These are phyloP conservation scores for Euphorbia schlechtendalii DNA, from an alignment of 441 rosid genomes.

Conservation along the genomic window DNA sequence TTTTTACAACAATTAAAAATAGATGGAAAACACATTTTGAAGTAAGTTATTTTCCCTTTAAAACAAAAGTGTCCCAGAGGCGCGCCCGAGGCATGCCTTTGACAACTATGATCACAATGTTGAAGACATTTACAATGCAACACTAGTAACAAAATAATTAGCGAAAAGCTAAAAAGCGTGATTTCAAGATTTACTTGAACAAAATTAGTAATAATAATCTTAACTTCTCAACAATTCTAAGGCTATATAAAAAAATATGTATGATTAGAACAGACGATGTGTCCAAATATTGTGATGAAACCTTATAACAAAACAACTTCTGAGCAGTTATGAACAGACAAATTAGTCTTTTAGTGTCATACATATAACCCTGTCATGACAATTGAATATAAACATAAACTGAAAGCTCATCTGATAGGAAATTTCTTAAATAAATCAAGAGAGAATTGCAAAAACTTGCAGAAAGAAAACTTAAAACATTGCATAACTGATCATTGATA, in stretches of 20 bases:
- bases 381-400: no score
- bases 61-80: no score
- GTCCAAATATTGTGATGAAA: neutral
- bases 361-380: no score
- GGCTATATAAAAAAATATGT: neutral
- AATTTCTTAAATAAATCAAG: neutral
- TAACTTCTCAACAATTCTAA: neutral
- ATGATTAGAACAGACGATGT: neutral
- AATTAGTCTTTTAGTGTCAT: neutral
- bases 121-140: no score
- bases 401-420: neutral
- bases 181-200: neutral
- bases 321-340: neutral
- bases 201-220: neutral
- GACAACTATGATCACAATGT: no score
- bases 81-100: no score
- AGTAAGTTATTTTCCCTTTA: no score
- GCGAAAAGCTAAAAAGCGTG: no score
- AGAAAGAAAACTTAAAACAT: neutral
- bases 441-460: neutral
- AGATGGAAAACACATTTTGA: no score
- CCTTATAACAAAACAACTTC: neutral
- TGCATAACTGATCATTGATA: no score
- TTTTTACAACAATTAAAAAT: no score
- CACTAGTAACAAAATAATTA: no score